Evolutionary conservation across 768 basidiomycete genomes (phyloP).

Genomic region (Calocybe cyanea): DNA sequence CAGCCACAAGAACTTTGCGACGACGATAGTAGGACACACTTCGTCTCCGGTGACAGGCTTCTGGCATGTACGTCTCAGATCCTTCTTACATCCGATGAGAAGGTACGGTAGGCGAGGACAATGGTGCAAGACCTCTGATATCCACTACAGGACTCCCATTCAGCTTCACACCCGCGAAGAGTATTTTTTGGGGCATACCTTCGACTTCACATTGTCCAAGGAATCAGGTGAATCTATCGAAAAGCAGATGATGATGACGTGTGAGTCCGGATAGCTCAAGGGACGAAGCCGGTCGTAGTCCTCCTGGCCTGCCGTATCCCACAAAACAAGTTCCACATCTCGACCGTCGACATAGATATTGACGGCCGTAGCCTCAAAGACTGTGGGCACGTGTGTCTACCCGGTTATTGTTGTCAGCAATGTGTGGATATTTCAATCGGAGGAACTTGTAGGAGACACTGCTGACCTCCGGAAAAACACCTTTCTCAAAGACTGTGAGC

Average conservation of each 20-base stretch:
- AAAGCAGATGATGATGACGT: constrained; percentile 83
- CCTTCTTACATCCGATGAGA: constrained; percentile 75
- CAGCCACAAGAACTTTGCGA: neutral
- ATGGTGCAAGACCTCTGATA: constrained; percentile 70
- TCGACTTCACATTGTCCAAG: constrained; percentile 65
- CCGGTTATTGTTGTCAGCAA: neutral
- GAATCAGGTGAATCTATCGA: constrained; percentile 73
- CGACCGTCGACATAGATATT: constrained; percentile 13
- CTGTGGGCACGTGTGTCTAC: neutral
- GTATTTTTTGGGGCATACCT: neutral
- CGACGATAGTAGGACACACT: neutral
- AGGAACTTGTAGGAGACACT: neutral
- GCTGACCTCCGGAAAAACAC: neutral
- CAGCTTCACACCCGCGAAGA: constrained; percentile 27
- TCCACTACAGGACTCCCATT: constrained; percentile 50
- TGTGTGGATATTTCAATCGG: neutral
- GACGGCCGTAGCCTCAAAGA: constrained; percentile 12
- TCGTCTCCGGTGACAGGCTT: constrained; percentile 6
- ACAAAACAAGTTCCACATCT: constrained; percentile 10
- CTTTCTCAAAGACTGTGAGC: neutral
- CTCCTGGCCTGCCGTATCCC: constrained; percentile 79
- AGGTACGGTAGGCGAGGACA: constrained; percentile 70
- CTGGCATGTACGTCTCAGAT: constrained; percentile 31
- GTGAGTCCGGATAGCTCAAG: constrained; percentile 79
- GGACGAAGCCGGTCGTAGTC: constrained; percentile 80